phyloP scores from a whole-genome alignment of 2,329 filamentous ascomycete genomes.

The Exophiala lecanii-corni region DNA sequence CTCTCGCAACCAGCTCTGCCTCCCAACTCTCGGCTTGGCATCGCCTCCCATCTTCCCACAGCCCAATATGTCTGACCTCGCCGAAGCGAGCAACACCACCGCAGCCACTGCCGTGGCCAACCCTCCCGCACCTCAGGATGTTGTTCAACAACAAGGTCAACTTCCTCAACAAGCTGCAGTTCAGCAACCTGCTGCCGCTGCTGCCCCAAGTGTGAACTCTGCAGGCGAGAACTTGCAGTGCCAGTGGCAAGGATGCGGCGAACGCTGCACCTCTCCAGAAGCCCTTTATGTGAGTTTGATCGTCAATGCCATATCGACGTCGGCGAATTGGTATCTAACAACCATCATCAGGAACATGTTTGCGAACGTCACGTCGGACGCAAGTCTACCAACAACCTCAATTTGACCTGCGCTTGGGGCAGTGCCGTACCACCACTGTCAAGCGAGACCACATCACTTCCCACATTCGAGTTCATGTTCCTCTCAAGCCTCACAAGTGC shows the following conservation, averaged over 20 bases:
- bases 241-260: slow-evolving; percentile 60
- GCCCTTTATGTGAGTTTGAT: slow-evolving; percentile 55
- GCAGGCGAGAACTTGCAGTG: slow-evolving; percentile 44
- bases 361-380: slow-evolving; percentile 97
- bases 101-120: slow-evolving; percentile 9
- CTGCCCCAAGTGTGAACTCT: slow-evolving; percentile 23
- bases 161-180: slow-evolving; percentile 16
- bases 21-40: slow-evolving; percentile 4
- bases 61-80: slow-evolving; percentile 19
- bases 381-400: slow-evolving; percentile 98
- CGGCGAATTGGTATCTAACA: slow-evolving; percentile 3
- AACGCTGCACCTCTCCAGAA: slow-evolving; percentile 55
- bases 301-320: background rate
- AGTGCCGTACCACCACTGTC: slow-evolving; percentile 91
- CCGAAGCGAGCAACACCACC: slow-evolving; percentile 17
- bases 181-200: slow-evolving; percentile 14
- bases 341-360: slow-evolving; percentile 72
- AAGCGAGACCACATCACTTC: slow-evolving; percentile 99
- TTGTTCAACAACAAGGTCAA: slow-evolving; percentile 18
- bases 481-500: slow-evolving; percentile 97
- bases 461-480: slow-evolving; percentile 97
- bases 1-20: slow-evolving; percentile 1
- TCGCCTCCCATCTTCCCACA: slow-evolving; percentile 2
- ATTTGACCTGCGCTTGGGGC: slow-evolving; percentile 97
- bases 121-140: slow-evolving; percentile 18